phyloP scores from a whole-genome alignment of 1,139 yeast species.

The Entelexis sorbosivorans region DNA sequence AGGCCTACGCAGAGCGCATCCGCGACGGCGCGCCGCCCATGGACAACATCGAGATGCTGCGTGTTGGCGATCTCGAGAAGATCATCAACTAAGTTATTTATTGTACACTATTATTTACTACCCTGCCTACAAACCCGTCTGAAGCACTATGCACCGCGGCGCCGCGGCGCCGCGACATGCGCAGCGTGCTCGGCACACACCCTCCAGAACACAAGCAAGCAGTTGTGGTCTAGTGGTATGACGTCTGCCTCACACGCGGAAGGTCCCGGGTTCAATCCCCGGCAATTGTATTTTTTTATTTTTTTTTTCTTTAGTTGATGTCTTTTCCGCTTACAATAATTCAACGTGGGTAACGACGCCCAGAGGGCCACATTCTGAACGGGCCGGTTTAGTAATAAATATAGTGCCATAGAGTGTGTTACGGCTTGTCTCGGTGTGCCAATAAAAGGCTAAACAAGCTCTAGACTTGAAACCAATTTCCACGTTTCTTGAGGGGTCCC shows the following conservation, averaged over 20 bases:
- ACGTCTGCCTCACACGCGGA: conserved; percentile 23
- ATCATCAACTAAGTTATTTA: conserved; percentile 14
- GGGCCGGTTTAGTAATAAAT: too few species aligned
- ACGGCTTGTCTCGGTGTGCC: too few species aligned
- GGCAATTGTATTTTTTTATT: conserved; percentile 19
- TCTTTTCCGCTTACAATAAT: too few species aligned
- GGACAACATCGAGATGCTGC: conserved; percentile 44
- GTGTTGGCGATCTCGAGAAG: conserved; percentile 22
- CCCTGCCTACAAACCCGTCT: too few species aligned
- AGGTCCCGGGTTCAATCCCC: conserved; percentile 24
- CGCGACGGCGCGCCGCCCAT: not conserved
- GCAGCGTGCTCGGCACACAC: too few species aligned
- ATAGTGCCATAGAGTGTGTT: too few species aligned
- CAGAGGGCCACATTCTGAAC: too few species aligned
- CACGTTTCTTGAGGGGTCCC: too few species aligned
- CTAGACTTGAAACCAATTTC: too few species aligned
- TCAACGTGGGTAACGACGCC: too few species aligned
- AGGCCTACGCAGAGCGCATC: conserved; percentile 45
- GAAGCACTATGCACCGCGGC: not conserved
- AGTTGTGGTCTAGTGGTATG: conserved; percentile 23
- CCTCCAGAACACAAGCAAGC: conserved; percentile 3
- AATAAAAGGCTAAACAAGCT: too few species aligned
- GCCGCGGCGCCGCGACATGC: not conserved
- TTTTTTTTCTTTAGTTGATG: not conserved
- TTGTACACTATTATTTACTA: not conserved